phyloP scores from a whole-genome alignment of 164 flowering plant genomes.

The Macadamia tetraphylla region DNA sequence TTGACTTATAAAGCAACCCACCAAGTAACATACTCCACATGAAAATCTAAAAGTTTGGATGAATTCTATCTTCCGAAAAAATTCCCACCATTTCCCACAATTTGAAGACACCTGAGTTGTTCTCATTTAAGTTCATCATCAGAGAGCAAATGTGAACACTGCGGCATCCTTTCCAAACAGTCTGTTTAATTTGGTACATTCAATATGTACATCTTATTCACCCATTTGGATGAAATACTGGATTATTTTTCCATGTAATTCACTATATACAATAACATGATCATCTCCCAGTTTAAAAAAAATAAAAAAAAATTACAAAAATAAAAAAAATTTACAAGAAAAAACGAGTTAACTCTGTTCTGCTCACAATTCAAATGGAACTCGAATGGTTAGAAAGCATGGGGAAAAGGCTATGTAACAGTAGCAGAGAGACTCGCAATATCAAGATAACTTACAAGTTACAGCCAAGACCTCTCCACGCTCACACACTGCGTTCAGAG shows the following conservation, averaged over 20 bases:
- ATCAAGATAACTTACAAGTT: constrained; percentile 16
- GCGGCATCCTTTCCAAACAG: no score
- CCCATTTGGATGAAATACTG: background rate
- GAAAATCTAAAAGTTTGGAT: no score
- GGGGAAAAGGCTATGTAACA: background rate
- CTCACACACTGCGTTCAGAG: constrained; percentile 35
- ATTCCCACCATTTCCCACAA: no score
- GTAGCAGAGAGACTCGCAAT: background rate
- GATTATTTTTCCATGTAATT: constrained; percentile 13
- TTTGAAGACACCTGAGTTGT: no score
- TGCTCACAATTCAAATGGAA: constrained; percentile 13
- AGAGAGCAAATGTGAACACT: no score
- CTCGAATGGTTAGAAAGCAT: constrained; percentile 2
- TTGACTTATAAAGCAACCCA: no score
- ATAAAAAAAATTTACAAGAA: constrained; percentile 4
- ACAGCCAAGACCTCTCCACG: constrained; percentile 3
- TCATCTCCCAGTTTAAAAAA: background rate
- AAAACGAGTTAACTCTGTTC: constrained; percentile 1
- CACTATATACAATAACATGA: constrained; percentile 17
- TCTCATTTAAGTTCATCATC: no score
- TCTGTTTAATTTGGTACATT: no score
- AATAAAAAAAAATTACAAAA: background rate
- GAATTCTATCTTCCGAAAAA: no score
- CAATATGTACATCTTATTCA: background rate
- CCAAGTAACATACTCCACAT: no score